Conservation (phyloP, 345 rosid species). For the Stellera chamaejasme region DNA sequence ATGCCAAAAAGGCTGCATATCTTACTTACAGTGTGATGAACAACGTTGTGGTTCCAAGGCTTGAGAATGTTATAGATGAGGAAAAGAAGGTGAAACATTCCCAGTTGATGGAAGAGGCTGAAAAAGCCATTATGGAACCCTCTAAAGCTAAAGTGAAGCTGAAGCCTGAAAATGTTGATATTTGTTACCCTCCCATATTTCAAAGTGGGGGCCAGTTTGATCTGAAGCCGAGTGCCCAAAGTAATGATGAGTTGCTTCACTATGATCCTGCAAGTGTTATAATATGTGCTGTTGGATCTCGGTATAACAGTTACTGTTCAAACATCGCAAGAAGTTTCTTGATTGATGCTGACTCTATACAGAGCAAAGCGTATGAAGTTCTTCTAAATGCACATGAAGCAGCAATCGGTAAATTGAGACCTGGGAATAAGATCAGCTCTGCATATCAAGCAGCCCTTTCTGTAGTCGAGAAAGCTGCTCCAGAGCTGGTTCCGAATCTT, state of each 20-base stretch:
- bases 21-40: conserved; percentile 70
- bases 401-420: conserved; percentile 57
- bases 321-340: conserved; percentile 76
- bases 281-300: conserved; percentile 77
- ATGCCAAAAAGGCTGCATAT: conserved; percentile 81
- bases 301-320: conserved; percentile 90
- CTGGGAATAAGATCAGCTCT: conserved; percentile 59
- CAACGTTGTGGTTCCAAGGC: conserved; percentile 77
- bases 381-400: conserved; percentile 94
- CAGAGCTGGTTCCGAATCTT: conserved; percentile 57
- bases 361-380: conserved; percentile 86
- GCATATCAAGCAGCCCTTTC: conserved; percentile 77
- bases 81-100: conserved; percentile 85
- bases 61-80: conserved; percentile 87
- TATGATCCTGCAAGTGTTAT: conserved; percentile 89
- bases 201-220: conserved; percentile 94
- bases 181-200: conserved; percentile 92
- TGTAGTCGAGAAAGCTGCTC: conserved; percentile 73
- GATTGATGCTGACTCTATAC: conserved; percentile 76
- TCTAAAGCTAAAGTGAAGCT: conserved; percentile 73
- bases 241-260: conserved; percentile 69
- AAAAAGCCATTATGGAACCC: conserved; percentile 83
- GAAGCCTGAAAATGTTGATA: conserved; percentile 85
- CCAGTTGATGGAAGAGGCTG: conserved; percentile 75
- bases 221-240: conserved; percentile 89